Base-by-base conservation (phyloP, 2,329 filamentous ascomycete species). In the Cladosporium sp. region DNA sequence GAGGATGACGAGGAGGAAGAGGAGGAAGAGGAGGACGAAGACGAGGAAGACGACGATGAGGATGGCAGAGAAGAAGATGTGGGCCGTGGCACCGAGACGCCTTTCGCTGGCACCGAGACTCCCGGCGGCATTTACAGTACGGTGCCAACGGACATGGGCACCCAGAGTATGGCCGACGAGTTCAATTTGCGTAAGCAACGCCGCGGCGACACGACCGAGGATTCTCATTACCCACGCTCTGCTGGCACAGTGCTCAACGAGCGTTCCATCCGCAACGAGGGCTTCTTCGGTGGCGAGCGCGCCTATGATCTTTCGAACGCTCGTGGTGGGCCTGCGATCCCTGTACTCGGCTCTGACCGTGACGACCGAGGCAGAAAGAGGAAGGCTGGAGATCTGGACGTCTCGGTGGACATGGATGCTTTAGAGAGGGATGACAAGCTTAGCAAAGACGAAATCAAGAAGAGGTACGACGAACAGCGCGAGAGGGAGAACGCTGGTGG, bases 241-340 rank as follows among this genome's bases (percentile, higher is more conserved):
- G 93, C 95, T 18, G 97, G 95, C 78, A 93, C 92, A 23, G 89
- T 99, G 57, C 86, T 99, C 26, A 92, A 92, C 12, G 94, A 99
- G 80, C 91, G 91, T 66, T 89, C 94, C 75, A 89, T 93, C 26
- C 88, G 90, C 61, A 88, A 92, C 5, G 90, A 93, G 72, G 95
- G 95, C 55, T 98, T 99, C 86, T 98, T 99, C 76, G 95, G 95
- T 71, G 93, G 92, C 72, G 94, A 98, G 76, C 90, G 92, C 74
- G 91, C 91, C 18, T 99, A 99, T 79, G 93, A 99, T 79, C 85
- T 99, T 68, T 89, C 84, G 68, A 87, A 81, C 69, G 82, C 81
- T 35, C 77, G 69, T 64, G 72, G 72, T 65, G 77, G 76, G n/a
- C 44, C 85, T 67, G 80, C 82, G 26, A 81, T 91, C 67, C 90